Base-by-base conservation (phyloP, 208 protist species). In the Trypanosoma boissoni region DNA sequence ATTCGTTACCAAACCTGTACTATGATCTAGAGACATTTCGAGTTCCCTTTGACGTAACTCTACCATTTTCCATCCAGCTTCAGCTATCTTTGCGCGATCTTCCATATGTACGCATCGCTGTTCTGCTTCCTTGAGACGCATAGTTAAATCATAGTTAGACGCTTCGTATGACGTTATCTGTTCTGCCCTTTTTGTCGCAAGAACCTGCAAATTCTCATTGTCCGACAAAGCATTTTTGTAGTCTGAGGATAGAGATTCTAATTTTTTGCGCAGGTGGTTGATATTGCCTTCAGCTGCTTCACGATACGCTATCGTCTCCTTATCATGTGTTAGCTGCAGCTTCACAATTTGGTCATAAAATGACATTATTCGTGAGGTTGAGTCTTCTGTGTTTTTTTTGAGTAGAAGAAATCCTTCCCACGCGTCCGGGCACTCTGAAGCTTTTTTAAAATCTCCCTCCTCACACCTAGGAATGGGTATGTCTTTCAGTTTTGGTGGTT, bases 1-100 rank as follows among this genome's bases (percentile, higher is more conserved):
- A 14, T 34, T 52, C 9, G 45, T 57, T 3, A 72, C 53, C n/a
- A 61, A 21, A 4, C 42, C 28, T 18, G 58, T 65, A 16, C 50
- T 57, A 23, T 72, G 39, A 26, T 72, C 32, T 6, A 68, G 53
- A 3, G 58, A 59, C 18, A 67, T 28, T 32, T 76, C 55, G 2
- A 76, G 31, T 24, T 76, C 70, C 41, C 49, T 50, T 6, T 31
- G 27, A 2, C 70, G 63, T 14, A 72, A 36, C 24, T 71, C 70
- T 16, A 55, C 18, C 10, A 76, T 62, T 8, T 52, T 67, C 16
- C 58, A 58, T 14, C 64, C 70, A 9, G 23, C 6, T 36, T 76
- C 70, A 1, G 70, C 56, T 20, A 56, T 20, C 21, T 18, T 53
- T 27, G 56, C 64, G 9, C 70, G 63, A 36, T 68, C 39, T n/a